Percentiles rank a stretch among this genome's conserved stretches.
These are phyloP conservation scores for Trypanosoma conorhini DNA, from an alignment of 208 protist genomes.

Conservation along the genomic window DNA sequence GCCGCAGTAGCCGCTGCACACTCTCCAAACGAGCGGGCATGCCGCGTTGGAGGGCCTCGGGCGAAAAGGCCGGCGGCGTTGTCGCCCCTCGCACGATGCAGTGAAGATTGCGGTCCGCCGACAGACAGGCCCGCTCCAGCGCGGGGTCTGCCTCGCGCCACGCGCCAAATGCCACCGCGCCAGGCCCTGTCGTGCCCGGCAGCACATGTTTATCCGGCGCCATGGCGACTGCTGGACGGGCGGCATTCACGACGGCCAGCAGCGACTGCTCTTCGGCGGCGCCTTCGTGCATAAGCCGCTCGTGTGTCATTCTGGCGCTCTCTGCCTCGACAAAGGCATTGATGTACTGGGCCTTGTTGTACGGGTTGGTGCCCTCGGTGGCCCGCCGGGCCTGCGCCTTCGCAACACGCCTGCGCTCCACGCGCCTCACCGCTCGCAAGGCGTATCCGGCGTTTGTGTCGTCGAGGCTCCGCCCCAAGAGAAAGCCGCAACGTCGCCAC, in stretches of 20 bases:
- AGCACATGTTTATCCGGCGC: neutral
- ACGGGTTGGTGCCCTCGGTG: constrained; percentile 33
- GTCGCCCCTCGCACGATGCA: constrained; percentile 33
- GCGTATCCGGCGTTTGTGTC: constrained; percentile 9
- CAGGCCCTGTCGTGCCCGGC: neutral
- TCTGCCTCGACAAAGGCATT: constrained; percentile 64
- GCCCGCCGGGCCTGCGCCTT: neutral
- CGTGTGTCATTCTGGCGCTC: constrained; percentile 30
- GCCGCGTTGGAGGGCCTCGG: constrained; percentile 16
- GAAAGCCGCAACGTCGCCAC: neutral
- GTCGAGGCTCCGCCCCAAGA: constrained; percentile 1
- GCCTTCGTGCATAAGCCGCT: constrained; percentile 2
- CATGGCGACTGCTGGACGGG: neutral
- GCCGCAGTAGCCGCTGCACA: constrained; percentile 5
- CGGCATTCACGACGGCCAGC: constrained; percentile 7
- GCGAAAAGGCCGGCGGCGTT: constrained; percentile 28
- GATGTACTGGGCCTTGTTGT: constrained; percentile 74
- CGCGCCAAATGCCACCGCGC: constrained; percentile 13
- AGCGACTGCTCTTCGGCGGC: constrained; percentile 7
- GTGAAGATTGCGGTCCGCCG: constrained; percentile 29
- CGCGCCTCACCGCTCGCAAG: constrained; percentile 15
- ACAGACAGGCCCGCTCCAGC: constrained; percentile 16
- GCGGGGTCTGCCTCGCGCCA: constrained; percentile 25
- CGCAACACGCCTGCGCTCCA: constrained; percentile 17
- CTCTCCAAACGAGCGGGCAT: neutral